phyloP scores from a whole-genome alignment of 495 filamentous ascomycete genomes.

The Bacidia gigantensis region DNA sequence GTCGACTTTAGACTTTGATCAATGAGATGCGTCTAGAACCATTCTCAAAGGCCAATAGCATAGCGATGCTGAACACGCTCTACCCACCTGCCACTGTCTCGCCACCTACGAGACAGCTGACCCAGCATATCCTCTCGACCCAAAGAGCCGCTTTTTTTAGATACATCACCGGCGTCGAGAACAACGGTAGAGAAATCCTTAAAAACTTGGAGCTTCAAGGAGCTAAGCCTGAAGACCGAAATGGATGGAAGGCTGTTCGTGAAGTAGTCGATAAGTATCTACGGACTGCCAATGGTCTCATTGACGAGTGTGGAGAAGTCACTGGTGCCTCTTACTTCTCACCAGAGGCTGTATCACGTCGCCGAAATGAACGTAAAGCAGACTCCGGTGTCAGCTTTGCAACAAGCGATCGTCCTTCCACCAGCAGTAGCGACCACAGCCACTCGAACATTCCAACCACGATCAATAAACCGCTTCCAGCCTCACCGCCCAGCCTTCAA shows the following conservation, averaged over 20 bases:
- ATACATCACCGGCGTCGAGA: conserved; percentile 48
- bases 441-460: conserved; percentile 3
- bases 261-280: conserved; percentile 49
- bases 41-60: conserved; percentile 54
- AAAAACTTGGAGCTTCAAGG: conserved; percentile 41
- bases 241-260: conserved; percentile 43
- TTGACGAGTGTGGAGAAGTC: conserved; percentile 44
- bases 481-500: conserved; percentile 19
- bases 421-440: conserved; percentile 22
- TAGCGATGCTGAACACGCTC: conserved; percentile 68
- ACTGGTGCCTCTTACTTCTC: conserved; percentile 33
- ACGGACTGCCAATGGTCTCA: conserved; percentile 41
- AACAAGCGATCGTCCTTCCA: conserved; percentile 25
- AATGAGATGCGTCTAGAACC: conserved; percentile 55
- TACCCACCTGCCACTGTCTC: conserved; percentile 40
- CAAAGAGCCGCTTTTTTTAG: conserved; percentile 55
- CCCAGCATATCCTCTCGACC: conserved; percentile 34
- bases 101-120: conserved; percentile 41
- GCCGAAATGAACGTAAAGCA: conserved; percentile 37
- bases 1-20: conserved; percentile 42
- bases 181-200: conserved; percentile 42
- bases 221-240: conserved; percentile 33
- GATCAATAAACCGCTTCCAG: conserved; percentile 32
- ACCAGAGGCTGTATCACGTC: conserved; percentile 22
- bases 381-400: conserved; percentile 54